Conservation (phyloP, 257 asterid species). For the Nicotiana undulata region DNA sequence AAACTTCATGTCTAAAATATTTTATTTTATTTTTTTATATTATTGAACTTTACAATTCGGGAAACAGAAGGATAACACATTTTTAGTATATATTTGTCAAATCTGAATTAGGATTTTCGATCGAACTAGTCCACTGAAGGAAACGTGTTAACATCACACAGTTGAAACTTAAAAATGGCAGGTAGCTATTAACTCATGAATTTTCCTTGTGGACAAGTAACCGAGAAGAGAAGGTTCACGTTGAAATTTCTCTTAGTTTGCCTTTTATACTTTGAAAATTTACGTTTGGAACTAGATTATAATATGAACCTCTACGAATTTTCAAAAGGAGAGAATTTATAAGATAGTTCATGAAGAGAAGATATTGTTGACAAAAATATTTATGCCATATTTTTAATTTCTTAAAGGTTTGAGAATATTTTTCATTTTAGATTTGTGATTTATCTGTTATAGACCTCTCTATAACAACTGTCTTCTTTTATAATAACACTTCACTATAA, state of each 20-base stretch:
- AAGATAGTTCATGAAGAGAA: background rate
- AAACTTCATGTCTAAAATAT: no score
- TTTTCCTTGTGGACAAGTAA: background rate
- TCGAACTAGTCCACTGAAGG: background rate
- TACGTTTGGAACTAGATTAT: background rate
- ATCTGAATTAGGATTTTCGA: background rate
- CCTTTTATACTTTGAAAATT: background rate
- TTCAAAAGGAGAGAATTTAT: background rate
- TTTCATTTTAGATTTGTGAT: no score
- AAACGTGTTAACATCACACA: background rate
- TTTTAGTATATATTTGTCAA: no score
- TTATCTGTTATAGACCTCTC: no score
- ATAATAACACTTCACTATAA: no score
- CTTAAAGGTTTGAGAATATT: background rate
- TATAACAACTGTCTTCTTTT: no score
- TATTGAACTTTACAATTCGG: no score
- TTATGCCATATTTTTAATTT: background rate
- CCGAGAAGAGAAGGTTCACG: background rate
- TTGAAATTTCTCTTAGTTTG: background rate
- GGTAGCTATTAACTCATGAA: background rate
- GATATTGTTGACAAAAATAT: background rate
- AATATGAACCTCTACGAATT: background rate
- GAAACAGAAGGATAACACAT: no score
- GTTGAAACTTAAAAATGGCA: background rate
- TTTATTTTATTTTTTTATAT: no score